A percentile compares a stretch with the other conserved stretches of the same genome.
Evolutionary conservation across 2,329 filamentous ascomycete genomes (phyloP).

Genomic region (Apiospora arundinis): DNA sequence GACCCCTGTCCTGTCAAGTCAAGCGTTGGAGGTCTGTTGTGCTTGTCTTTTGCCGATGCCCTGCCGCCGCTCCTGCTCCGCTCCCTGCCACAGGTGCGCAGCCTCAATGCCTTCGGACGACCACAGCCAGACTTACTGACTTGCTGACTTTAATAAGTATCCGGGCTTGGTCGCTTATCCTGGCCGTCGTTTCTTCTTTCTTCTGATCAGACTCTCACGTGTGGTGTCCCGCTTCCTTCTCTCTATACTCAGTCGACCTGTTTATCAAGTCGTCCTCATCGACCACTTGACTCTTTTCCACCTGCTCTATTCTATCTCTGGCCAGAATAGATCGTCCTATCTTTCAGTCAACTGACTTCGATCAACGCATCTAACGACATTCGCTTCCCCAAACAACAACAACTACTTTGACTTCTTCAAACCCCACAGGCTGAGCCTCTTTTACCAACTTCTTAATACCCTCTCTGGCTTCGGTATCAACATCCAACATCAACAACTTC

Average conservation of each 20-base stretch:
- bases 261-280: slow-evolving; percentile 22
- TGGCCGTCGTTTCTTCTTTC: neutral
- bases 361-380: slow-evolving; percentile 29
- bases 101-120: neutral
- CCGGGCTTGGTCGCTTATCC: slow-evolving; percentile 6
- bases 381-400: slow-evolving; percentile 36
- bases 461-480: slow-evolving; percentile 2
- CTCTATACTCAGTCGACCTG: slow-evolving; percentile 24
- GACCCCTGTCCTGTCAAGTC: slow-evolving; percentile 19
- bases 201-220: slow-evolving; percentile 14
- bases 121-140: neutral
- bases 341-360: slow-evolving; percentile 33
- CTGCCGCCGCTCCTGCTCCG: slow-evolving; percentile 3
- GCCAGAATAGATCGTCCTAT: slow-evolving; percentile 39
- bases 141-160: slow-evolving; percentile 3
- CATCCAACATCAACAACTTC: slow-evolving; percentile 9
- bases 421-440: slow-evolving; percentile 41
- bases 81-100: slow-evolving; percentile 1
- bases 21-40: slow-evolving; percentile 18
- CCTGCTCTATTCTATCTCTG: slow-evolving; percentile 25
- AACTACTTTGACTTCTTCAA: slow-evolving; percentile 30
- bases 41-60: neutral
- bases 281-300: slow-evolving; percentile 28
- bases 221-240: slow-evolving; percentile 25
- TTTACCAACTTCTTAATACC: slow-evolving; percentile 23